A percentile compares a stretch with the other conserved stretches of the same genome.
Conservation (phyloP, 2,329 filamentous ascomycete species). For the Cadophora gregata region DNA sequence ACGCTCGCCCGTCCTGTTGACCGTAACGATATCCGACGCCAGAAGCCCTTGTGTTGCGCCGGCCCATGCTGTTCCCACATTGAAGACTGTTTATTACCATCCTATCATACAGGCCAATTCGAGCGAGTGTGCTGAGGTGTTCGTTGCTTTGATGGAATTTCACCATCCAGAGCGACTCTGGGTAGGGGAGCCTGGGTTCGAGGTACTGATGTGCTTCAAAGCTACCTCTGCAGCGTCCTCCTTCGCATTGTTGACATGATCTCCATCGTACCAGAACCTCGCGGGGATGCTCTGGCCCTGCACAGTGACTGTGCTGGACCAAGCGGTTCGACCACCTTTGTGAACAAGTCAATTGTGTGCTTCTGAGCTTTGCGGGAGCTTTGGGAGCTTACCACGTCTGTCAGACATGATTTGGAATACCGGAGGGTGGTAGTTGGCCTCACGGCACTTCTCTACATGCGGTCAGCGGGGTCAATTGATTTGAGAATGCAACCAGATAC, state of each 20-base stretch:
- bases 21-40: constrained; percentile 42
- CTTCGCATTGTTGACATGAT: constrained; percentile 84
- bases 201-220: constrained; percentile 59
- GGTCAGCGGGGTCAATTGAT: constrained; percentile 36
- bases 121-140: constrained; percentile 25
- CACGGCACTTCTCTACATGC: constrained; percentile 61
- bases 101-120: constrained; percentile 42
- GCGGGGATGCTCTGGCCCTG: constrained; percentile 69
- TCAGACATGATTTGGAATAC: constrained; percentile 76
- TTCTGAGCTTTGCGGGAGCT: constrained; percentile 6
- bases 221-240: constrained; percentile 92
- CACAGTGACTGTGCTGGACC: constrained; percentile 83
- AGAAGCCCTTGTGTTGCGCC: constrained; percentile 40
- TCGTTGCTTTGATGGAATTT: constrained; percentile 21
- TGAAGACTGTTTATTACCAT: constrained; percentile 35
- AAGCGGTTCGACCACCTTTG: constrained; percentile 85
- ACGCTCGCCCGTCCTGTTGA: constrained; percentile 39
- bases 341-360: constrained; percentile 39
- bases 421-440: constrained; percentile 58
- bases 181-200: constrained; percentile 50
- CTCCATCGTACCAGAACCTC: constrained; percentile 90
- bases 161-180: constrained; percentile 49
- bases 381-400: constrained; percentile 64
- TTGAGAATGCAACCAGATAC: constrained; percentile 39
- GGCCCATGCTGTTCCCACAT: constrained; percentile 40